phyloP scores from a whole-genome alignment of 768 basidiomycete species.

The Rhodotorula babjevae region DNA sequence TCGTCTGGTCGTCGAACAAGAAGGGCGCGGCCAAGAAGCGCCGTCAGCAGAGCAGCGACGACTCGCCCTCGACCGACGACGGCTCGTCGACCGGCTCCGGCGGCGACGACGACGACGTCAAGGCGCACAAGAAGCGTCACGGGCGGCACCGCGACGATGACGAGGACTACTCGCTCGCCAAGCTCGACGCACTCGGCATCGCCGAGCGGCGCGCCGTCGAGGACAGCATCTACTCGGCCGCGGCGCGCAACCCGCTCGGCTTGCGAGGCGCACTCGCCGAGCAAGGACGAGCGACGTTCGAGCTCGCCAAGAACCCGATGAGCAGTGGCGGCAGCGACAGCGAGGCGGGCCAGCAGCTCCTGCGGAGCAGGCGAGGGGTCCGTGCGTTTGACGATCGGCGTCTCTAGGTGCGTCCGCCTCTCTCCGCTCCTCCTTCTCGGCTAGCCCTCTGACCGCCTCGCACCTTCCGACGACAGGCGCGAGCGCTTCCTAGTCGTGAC shows the following conservation, averaged over 20 bases:
- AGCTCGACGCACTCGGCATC: not conserved
- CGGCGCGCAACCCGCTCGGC: not conserved
- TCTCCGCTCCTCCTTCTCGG: too few species aligned
- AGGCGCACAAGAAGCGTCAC: not conserved
- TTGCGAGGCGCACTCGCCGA: not conserved
- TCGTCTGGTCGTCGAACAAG: conserved; percentile 1
- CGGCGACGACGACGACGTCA: not conserved
- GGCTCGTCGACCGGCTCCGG: not conserved
- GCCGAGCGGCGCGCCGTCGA: not conserved
- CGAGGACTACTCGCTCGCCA: conserved; percentile 6
- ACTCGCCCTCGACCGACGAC: not conserved
- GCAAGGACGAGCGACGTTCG: not conserved
- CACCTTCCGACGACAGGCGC: too few species aligned
- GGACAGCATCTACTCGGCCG: not conserved
- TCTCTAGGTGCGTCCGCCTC: not conserved
- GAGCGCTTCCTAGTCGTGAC: too few species aligned
- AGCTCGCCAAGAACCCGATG: not conserved
- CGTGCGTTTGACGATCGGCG: not conserved
- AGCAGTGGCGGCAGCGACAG: not conserved
- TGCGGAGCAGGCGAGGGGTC: not conserved
- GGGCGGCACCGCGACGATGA: not conserved
- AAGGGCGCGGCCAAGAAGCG: not conserved
- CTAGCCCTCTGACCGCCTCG: too few species aligned
- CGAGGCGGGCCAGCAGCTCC: not conserved
- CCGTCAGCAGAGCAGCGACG: not conserved